A percentile compares a stretch with the other conserved stretches of the same genome.
Conservation (phyloP, 1,284 basidiomycete species). For the Ceraceosorus guamensis region DNA sequence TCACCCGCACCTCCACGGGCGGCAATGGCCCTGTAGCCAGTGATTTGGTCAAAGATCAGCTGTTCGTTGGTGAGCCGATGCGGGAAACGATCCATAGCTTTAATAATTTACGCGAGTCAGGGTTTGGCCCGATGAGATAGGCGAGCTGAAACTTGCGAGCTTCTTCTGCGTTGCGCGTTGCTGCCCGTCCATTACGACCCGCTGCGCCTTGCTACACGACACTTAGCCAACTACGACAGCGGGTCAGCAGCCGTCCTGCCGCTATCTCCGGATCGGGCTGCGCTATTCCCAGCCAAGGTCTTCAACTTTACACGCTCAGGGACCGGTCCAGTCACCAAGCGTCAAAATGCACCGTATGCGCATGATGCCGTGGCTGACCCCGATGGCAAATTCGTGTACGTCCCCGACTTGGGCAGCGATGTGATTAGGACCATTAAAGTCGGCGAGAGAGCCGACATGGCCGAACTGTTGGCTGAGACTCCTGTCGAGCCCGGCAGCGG, state of each 20-base stretch:
- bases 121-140: background rate
- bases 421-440: conserved; percentile 21
- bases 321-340: conserved; percentile 24
- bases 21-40: conserved; percentile 10
- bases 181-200: too few species aligned
- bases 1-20: background rate
- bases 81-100: too few species aligned
- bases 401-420: conserved; percentile 33
- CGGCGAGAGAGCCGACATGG: background rate
- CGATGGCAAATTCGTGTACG: conserved; percentile 23
- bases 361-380: conserved; percentile 28
- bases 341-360: conserved; percentile 34
- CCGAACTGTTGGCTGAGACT: background rate
- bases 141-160: background rate
- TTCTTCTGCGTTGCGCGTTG: background rate
- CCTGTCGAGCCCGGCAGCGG: conserved; percentile 4
- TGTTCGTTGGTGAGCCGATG: conserved; percentile 6
- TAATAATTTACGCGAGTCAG: too few species aligned
- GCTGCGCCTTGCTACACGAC: too few species aligned
- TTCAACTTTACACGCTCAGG: conserved; percentile 18
- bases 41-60: conserved; percentile 2
- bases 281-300: conserved; percentile 2
- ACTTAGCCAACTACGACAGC: conserved; percentile 24
- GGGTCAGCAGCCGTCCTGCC: conserved; percentile 16
- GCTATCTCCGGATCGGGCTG: conserved; percentile 3